Evolutionary conservation across 495 filamentous ascomycete genomes (phyloP).

Genomic region (Aspergillus ostianus): DNA sequence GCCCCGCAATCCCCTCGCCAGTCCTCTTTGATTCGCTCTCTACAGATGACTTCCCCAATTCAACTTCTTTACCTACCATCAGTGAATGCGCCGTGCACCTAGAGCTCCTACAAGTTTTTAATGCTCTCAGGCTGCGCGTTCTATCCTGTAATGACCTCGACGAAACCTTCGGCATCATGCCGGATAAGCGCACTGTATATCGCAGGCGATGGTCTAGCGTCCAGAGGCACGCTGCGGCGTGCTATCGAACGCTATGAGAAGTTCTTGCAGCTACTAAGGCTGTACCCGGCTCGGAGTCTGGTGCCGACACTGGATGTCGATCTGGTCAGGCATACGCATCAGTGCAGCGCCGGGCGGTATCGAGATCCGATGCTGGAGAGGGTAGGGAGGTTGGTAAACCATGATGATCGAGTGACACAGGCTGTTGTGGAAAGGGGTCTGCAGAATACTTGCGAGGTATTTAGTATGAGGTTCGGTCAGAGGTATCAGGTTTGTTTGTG

Average conservation of each 20-base stretch:
- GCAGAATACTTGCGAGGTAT: constrained; percentile 15
- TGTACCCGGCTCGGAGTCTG: constrained; percentile 13
- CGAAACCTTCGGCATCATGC: constrained; percentile 7
- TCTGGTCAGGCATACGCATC: constrained; percentile 46
- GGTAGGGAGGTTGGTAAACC: constrained; percentile 20
- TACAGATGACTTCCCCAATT: background rate
- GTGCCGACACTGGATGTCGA: constrained; percentile 30
- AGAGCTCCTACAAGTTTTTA: constrained; percentile 33
- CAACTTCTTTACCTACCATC: constrained; percentile 17
- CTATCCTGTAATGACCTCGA: constrained; percentile 9
- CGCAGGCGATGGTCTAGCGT: background rate
- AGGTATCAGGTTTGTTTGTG: constrained; percentile 11
- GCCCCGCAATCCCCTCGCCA: constrained; percentile 1
- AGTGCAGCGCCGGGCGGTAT: constrained; percentile 29
- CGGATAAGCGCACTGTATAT: constrained; percentile 12
- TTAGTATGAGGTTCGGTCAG: constrained; percentile 15
- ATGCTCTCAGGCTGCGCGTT: constrained; percentile 15
- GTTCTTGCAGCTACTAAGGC: constrained; percentile 29
- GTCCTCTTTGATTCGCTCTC: constrained; percentile 1
- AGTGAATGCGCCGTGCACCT: constrained; percentile 35
- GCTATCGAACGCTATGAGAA: constrained; percentile 25
- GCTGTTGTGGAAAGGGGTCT: constrained; percentile 10
- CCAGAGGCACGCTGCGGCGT: constrained; percentile 17
- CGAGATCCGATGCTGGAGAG: constrained; percentile 6
- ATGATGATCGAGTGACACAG: constrained; percentile 14